phyloP scores from a whole-genome alignment of 1,139 yeast species.

The Pichia cactophila region DNA sequence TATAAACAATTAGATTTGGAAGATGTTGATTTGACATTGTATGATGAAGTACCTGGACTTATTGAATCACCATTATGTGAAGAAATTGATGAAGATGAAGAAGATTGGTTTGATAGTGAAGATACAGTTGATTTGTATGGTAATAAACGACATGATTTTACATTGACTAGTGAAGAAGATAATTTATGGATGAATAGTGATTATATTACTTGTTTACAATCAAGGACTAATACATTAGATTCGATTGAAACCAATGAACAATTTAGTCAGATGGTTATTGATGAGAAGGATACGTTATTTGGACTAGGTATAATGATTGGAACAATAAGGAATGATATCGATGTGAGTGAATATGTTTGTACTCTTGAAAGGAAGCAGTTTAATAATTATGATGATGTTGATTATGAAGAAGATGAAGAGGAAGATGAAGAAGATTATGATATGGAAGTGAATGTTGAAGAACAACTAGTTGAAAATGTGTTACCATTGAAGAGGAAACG shows the following conservation, averaged over 20 bases:
- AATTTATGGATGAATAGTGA: not conserved
- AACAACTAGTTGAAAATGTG: not conserved
- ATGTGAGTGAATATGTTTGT: constrained; percentile 3
- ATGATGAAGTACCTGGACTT: not conserved
- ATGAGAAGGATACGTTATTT: constrained; percentile 2
- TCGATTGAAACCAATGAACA: not conserved
- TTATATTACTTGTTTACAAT: not conserved
- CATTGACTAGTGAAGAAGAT: not conserved
- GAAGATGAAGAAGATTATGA: not conserved
- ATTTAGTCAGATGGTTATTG: not conserved
- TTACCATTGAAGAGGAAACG: not conserved
- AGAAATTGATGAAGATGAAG: constrained; percentile 1
- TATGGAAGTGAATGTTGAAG: not conserved
- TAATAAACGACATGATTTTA: not conserved
- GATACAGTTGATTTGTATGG: not conserved
- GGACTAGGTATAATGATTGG: constrained; percentile 7
- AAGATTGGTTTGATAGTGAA: not conserved
- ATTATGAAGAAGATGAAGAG: not conserved
- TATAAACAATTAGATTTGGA: not conserved
- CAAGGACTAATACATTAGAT: not conserved
- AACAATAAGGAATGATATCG: constrained; percentile 1
- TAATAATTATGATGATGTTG: not conserved
- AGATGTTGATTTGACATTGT: not conserved
- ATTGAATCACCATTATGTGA: not conserved
- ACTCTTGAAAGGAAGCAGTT: constrained; percentile 3